These are phyloP conservation scores for Nitzschia sp. DNA, from an alignment of 108 stramenopile genomes.

Conservation along the genomic window DNA sequence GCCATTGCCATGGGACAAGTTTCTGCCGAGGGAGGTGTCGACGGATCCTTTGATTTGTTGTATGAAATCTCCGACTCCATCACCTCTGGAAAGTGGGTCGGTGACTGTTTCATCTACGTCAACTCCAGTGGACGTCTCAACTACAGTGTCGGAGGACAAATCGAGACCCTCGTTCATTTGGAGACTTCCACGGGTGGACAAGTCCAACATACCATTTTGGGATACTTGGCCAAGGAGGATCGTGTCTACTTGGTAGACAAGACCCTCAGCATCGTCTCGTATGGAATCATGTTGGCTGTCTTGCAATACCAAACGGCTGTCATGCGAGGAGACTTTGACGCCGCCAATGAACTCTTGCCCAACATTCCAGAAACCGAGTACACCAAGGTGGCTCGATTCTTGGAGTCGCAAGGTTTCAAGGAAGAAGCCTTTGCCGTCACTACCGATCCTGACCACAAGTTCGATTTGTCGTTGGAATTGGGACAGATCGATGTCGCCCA, in stretches of 20 bases:
- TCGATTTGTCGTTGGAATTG: slow-evolving; percentile 95
- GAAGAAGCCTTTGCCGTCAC: slow-evolving; percentile 97
- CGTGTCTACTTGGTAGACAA: slow-evolving; percentile 96
- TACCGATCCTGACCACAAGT: slow-evolving; percentile 93
- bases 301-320: slow-evolving; percentile 99
- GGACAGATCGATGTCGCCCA: slow-evolving; percentile 88
- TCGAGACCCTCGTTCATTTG: slow-evolving; percentile 95
- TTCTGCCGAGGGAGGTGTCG: slow-evolving; percentile 93
- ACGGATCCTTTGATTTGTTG: slow-evolving; percentile 93
- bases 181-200: slow-evolving; percentile 81
- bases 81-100: slow-evolving; percentile 96
- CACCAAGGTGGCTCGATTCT: slow-evolving; percentile 92
- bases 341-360: slow-evolving; percentile 93
- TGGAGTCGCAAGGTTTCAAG: slow-evolving; percentile 99
- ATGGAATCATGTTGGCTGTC: slow-evolving; percentile 88
- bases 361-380: slow-evolving; percentile 90
- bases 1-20: slow-evolving; percentile 83
- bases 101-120: slow-evolving; percentile 98
- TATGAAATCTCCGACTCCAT: slow-evolving; percentile 91
- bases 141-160: slow-evolving; percentile 97
- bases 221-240: slow-evolving; percentile 98
- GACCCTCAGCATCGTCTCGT: slow-evolving; percentile 87
- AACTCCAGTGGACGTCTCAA: slow-evolving; percentile 89
- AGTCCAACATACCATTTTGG: slow-evolving; percentile 85
- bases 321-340: slow-evolving; percentile 97